Conservation (phyloP, 177 flowering plant species). For the Vitis hybrid region DNA sequence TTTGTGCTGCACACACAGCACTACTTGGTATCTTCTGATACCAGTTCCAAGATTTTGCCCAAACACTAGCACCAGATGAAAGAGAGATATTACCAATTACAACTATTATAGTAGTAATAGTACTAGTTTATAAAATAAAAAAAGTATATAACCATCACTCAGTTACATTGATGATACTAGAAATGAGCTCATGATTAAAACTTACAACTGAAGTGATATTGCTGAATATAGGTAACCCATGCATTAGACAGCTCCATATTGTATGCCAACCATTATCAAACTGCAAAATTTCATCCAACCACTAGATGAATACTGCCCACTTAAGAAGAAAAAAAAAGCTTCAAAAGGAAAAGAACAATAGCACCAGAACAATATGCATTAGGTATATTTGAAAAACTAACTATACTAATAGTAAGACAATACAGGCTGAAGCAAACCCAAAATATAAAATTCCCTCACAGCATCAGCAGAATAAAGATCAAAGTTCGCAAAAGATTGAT, state of each 20-base stretch:
- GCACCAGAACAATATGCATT: background rate
- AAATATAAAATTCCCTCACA: no score
- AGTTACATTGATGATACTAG: background rate
- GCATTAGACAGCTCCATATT: constrained; percentile 77
- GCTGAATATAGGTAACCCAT: constrained; percentile 74
- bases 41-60: background rate
- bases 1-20: no score
- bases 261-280: constrained; percentile 58
- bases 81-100: background rate
- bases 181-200: constrained; percentile 9
- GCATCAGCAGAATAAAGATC: no score
- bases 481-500: no score
- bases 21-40: background rate
- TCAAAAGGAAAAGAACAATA: background rate
- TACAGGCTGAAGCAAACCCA: no score
- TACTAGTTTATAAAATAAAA: background rate
- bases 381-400: no score
- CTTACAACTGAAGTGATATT: constrained; percentile 72
- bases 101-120: background rate
- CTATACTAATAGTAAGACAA: no score
- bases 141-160: background rate
- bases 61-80: background rate
- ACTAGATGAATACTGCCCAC: background rate
- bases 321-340: background rate
- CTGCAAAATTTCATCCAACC: constrained; percentile 40